These are phyloP conservation scores for Marasmius oreades DNA, from an alignment of 1,284 basidiomycete species.

Conservation along the genomic window DNA sequence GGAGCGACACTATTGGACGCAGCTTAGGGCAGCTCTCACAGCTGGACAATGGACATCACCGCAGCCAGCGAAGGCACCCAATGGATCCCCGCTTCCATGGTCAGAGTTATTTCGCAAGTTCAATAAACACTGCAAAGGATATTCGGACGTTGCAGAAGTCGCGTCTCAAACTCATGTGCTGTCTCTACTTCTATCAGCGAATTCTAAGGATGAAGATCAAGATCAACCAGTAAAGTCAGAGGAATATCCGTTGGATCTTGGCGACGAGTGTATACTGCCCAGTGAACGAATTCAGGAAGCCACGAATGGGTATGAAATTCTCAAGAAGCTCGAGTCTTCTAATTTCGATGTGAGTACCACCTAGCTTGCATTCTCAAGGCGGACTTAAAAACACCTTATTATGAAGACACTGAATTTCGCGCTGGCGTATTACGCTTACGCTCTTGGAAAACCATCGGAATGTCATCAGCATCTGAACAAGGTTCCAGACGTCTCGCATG, in stretches of 20 bases:
- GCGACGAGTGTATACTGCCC: conserved; percentile 52
- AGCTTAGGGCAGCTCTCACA: conserved; percentile 63
- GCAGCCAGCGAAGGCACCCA: conserved; percentile 60
- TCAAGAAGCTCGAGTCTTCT: conserved; percentile 48
- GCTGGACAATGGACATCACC: conserved; percentile 64
- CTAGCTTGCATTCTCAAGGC: not conserved
- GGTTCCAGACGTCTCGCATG: conserved; percentile 51
- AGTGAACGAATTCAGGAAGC: conserved; percentile 56
- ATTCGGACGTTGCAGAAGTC: conserved; percentile 58
- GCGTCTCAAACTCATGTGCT: conserved; percentile 65
- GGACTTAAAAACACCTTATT: not conserved
- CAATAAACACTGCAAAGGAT: conserved; percentile 77
- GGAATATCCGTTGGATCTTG: conserved; percentile 42
- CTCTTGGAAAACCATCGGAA: conserved; percentile 59
- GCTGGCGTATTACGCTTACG: conserved; percentile 76
- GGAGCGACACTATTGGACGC: conserved; percentile 70
- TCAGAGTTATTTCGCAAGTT: conserved; percentile 82
- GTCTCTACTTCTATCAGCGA: conserved; percentile 52
- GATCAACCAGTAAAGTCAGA: conserved; percentile 28
- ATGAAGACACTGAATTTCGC: conserved; percentile 56
- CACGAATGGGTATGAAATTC: conserved; percentile 41
- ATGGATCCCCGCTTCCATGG: conserved; percentile 65
- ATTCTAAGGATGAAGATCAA: conserved; percentile 43
- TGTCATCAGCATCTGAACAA: conserved; percentile 58
- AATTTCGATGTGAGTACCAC: conserved; percentile 55